A percentile compares a stretch with the other conserved stretches of the same genome.
These are phyloP conservation scores for Dactylellina leptospora DNA, from an alignment of 2,329 filamentous ascomycete species.

Conservation along the genomic window DNA sequence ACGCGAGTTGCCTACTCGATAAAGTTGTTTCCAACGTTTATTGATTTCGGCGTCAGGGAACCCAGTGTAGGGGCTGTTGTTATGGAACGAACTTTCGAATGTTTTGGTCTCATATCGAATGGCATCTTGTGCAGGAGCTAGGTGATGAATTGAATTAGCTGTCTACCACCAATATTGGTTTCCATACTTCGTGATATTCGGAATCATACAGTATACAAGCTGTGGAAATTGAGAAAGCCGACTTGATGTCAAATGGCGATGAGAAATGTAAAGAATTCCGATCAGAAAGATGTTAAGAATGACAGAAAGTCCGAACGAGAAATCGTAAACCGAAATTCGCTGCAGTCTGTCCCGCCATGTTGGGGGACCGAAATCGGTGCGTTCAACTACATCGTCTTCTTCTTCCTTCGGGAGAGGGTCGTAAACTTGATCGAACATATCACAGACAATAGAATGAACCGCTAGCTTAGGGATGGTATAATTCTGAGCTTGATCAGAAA, in stretches of 20 bases:
- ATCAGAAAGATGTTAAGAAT: slow-evolving; percentile 10
- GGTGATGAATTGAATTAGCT: slow-evolving; percentile 1
- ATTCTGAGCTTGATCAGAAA: too few relatives aligned
- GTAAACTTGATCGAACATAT: not conserved
- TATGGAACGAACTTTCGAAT: slow-evolving; percentile 24
- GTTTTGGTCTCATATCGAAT: slow-evolving; percentile 20
- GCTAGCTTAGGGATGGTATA: too few relatives aligned
- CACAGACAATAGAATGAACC: too few relatives aligned
- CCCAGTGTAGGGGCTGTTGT: slow-evolving; percentile 18
- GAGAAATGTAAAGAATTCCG: slow-evolving; percentile 10
- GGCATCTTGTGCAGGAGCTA: slow-evolving; percentile 28
- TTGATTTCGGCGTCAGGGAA: slow-evolving; percentile 18
- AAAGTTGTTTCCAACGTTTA: slow-evolving; percentile 18
- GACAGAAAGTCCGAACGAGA: slow-evolving; percentile 14
- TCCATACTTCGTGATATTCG: not conserved
- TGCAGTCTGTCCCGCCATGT: slow-evolving; percentile 7
- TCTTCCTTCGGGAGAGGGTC: slow-evolving; percentile 6
- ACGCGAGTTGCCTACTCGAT: slow-evolving; percentile 25
- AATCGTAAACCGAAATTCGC: not conserved
- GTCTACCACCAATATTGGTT: not conserved
- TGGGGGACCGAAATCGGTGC: not conserved
- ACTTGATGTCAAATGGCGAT: not conserved
- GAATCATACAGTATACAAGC: slow-evolving; percentile 16
- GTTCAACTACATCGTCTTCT: not conserved
- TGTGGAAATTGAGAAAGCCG: slow-evolving; percentile 11